These are phyloP conservation scores for Suhomyces faveliae DNA, from an alignment of 805 yeast genomes.

Conservation along the genomic window DNA sequence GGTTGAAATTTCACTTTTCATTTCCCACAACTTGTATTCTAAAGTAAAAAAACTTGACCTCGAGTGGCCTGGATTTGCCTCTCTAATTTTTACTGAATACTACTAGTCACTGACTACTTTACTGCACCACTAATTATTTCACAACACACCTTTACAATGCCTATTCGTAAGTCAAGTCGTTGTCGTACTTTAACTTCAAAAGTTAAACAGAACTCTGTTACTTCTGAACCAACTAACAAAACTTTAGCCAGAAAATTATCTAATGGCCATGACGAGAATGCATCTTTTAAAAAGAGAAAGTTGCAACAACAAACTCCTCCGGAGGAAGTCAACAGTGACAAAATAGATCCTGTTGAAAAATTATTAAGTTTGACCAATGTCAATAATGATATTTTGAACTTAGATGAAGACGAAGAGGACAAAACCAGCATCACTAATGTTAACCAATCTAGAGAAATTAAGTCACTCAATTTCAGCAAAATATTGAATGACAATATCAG, in stretches of 20 bases:
- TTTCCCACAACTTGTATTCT: neutral
- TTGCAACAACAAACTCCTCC: conserved; percentile 3
- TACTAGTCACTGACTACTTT: neutral
- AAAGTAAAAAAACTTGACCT: neutral
- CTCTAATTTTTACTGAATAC: neutral
- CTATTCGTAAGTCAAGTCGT: conserved; percentile 35
- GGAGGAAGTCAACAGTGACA: conserved; percentile 22
- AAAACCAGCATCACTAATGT: neutral
- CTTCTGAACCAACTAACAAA: conserved; percentile 8
- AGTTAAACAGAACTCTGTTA: conserved; percentile 9
- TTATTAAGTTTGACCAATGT: conserved; percentile 34
- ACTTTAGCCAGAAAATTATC: conserved; percentile 9
- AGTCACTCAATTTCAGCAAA: conserved; percentile 34
- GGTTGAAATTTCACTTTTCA: neutral
- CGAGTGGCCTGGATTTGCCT: conserved; percentile 5
- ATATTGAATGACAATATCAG: conserved; percentile 39
- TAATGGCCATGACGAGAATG: conserved; percentile 7
- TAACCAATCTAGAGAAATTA: neutral
- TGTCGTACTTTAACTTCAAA: conserved; percentile 22
- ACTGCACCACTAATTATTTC: neutral
- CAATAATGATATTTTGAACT: conserved; percentile 30
- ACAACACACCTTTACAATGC: conserved; percentile 8
- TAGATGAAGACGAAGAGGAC: conserved; percentile 16
- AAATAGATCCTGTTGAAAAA: conserved; percentile 44
- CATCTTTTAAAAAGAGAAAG: conserved; percentile 3